Base-by-base conservation (phyloP, 495 filamentous ascomycete species). In the Chaetomium cochliodes region DNA sequence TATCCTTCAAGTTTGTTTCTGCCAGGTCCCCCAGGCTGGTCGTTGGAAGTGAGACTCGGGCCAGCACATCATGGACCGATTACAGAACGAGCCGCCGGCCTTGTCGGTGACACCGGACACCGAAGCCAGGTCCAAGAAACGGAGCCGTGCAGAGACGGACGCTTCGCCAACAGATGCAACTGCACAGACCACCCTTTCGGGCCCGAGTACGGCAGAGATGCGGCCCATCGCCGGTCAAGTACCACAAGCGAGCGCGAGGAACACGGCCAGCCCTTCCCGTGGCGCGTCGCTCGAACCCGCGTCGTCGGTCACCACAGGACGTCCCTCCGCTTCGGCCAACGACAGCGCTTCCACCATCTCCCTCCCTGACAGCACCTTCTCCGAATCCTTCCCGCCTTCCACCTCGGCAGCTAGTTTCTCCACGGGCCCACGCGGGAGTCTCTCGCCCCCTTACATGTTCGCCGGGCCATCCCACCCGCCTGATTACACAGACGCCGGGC, bases 401-500 rank as follows among this genome's bases (percentile, higher is more conserved):
- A 25, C 65, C 30, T 59, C 68, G 13, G 30, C 25, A 5, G 42
- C 54, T 8, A 60, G 65, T 42, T 52, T 58, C 33, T 65, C 44
- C n/a, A 52, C 62, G 12, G 56, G 28, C n/a, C 41, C 56, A 2
- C 60, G 63, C 47, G 63, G 55, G 25, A 65, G 63, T 28, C 53
- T 63, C 15, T 69, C 67, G 22, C 63, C 67, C 5, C 54, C 67
- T 0, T 60, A 69, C 49, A 37, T 63, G 20, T 62, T 65, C 25
- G 52, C 58, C 7, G 37, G 33, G 22, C 12, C 58, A 39, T 49
- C 49, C 11, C 50, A 37, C 2, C 23, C 57, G 5, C 25, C 60
- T 3, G 52, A 55, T 23, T 55, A 37, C 15, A 4, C 25, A 11
- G 41, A n/a, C n/a, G n/a, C 56, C 28, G 42, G 22, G 3, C 53